Evolutionary conservation across 2,329 filamentous ascomycete species (phyloP), one percentile per base, ranked within the genome.

Genomic region (Albifimbria verrucaria): DNA sequence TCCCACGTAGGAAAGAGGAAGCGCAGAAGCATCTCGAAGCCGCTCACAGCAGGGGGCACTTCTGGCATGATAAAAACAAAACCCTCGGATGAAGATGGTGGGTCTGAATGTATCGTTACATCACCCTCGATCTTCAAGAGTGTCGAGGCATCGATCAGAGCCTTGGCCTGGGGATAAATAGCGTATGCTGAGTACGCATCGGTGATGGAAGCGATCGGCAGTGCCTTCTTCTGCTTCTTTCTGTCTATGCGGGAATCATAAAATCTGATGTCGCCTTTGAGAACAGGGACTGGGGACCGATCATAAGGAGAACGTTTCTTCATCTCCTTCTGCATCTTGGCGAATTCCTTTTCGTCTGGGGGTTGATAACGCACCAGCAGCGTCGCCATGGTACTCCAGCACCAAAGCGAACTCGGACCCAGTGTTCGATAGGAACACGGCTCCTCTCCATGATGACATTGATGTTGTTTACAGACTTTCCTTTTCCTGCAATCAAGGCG

Each of bases 21-120:
- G 45, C 91, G 85, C 28, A 99, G 78, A 79, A 99, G 88, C 79
- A 95, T 97, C 70, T 97, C 94, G 61, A 97, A 96, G 0, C 94
- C 94, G 51, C 85, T 89, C 12, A 99, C 89, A 18, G 91, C 92
- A n/a, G 93, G 88, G 64, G 90, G 91, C 1, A 88, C 83, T 69
- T 99, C 94, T 4, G 94, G 94, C 92, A 99, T 97, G 60, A 97
- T 87, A 65, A 99, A 99, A 4, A 99, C 90, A 63, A 97, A 97
- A 0, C 94, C 94, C 68, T 99, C 94, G 0, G 88, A 89, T 2
- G 85, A 85, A 0, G 88, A 87, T 22, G 90, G 85, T 9, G 89
- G 86, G 12, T 86, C 82, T 1, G 88, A 87, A 71, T 97, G 92
- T 39, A 97, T 90, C 0, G 89, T 92, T 55, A 99, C 91, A 57